A percentile compares a stretch with the other conserved stretches of the same genome.
phyloP scores from a whole-genome alignment of 352 stramenopile genomes.

The Phytophthora pini region DNA sequence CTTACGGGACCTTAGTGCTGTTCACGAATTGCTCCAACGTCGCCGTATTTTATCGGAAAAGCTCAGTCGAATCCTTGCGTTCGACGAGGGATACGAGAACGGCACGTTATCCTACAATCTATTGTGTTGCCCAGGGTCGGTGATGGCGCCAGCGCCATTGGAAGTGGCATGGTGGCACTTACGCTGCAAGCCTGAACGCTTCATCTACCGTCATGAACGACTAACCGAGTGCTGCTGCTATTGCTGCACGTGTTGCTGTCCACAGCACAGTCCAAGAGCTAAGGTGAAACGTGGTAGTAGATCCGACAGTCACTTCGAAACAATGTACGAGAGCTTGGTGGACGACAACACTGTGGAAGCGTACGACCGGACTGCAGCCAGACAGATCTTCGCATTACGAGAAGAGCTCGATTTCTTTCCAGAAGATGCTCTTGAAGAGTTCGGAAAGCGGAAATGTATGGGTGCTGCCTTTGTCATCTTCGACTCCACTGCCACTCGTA shows the following conservation, averaged over 20 bases:
- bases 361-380: conserved; percentile 23
- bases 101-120: conserved; percentile 70
- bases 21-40: conserved; percentile 66
- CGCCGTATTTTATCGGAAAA: conserved; percentile 52
- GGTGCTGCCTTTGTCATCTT: conserved; percentile 82
- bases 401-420: conserved; percentile 81
- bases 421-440: conserved; percentile 67
- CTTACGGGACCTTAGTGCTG: conserved; percentile 62
- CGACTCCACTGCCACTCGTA: conserved; percentile 60
- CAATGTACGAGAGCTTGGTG: conserved; percentile 36
- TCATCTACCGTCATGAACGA: conserved; percentile 50
- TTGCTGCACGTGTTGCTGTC: conserved; percentile 51
- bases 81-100: conserved; percentile 62
- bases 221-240: conserved; percentile 48
- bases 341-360: conserved; percentile 31
- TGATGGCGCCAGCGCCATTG: conserved; percentile 51
- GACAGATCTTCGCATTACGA: conserved; percentile 43
- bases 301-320: conserved; percentile 32
- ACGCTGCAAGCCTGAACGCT: conserved; percentile 67
- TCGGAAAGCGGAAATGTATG: conserved; percentile 60
- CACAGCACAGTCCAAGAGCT: conserved; percentile 31
- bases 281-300: conserved; percentile 23
- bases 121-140: conserved; percentile 68
- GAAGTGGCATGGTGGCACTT: conserved; percentile 55
- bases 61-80: conserved; percentile 59